Base-by-base conservation (phyloP, 176 grass and related monocot species). In the Puccinellia tenuiflora region DNA sequence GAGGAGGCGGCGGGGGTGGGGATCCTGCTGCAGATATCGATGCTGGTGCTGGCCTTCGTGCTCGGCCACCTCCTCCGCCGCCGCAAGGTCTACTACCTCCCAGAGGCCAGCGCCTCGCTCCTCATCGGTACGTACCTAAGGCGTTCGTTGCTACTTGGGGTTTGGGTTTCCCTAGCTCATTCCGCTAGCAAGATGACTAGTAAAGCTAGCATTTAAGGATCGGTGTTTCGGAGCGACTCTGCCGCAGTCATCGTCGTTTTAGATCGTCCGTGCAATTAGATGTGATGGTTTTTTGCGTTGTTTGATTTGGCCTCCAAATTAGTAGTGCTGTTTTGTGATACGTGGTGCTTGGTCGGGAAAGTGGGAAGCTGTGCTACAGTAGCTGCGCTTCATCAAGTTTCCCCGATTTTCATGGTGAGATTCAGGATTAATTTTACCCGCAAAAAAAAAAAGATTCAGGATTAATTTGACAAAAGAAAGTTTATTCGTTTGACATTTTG, bases 1-100 rank as follows among this genome's bases (percentile, higher is more conserved):
- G 87, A 88, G 82, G 86, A 91, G 76, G 84, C 83, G 84, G 92
- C 92, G 12, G 92, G 92, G 48, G 84, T 88, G 45, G 92, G 89
- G 80, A 91, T 94, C 64, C 90, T 91, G 57, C 92, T 94, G 50
- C 92, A 94, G 86, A 91, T 94, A 73, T 94, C 89, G 34, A 94
- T 94, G 92, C 81, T 94, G 52, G 89, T 91, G 55, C 84, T 94
- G 22, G 67, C 92, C 66, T 94, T 94, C 73, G 89, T 91, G 68
- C 86, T 94, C 21, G 87, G 92, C 34, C 92, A 94, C 34, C 76
- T 91, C 34, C 92, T 89, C 71, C 92, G 86, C 75, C 92, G 89
- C 39, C 85, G 86, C 77, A 94, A 69, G 86, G 75, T 94, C 76
- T 89, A 94, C 86, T 94, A 88, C 77, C 84, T 94, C 62, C 92